Evolutionary conservation across 2,329 filamentous ascomycete genomes (phyloP), one percentile per base, ranked within the genome.

Genomic region (Penicillium aurantiogriseum): DNA sequence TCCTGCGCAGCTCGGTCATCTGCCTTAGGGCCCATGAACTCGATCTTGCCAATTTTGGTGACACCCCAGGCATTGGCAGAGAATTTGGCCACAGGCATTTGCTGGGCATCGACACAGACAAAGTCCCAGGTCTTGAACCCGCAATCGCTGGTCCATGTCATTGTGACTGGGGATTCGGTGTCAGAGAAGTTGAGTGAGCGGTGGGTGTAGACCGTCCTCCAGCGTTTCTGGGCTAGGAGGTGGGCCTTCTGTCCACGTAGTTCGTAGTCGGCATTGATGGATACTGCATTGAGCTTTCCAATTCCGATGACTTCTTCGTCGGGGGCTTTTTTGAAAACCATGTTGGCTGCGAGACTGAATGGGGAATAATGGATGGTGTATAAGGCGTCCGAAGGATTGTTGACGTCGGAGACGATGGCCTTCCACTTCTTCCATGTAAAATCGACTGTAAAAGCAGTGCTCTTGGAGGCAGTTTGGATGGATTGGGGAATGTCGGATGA

Each of bases 61-160:
- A 70, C 0, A 2, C 49, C 63, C 68, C 67, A 70, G 8, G 62
- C 25, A 25, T 67, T 67, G 9, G 62, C 60, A 15, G 62, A 58
- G 52, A 68, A 69, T 48, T 63, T 66, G 11, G 70, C 69, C 19
- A 73, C 61, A 17, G 71, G 67, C 42, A 64, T 56, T 50, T 69
- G 59, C 2, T 67, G 49, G 42, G 71, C 68, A 46, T 71, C 67
- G 4, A 67, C 52, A 40, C 68, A 71, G 43, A 73, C 47, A 58
- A 71, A 72, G 53, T 73, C 67, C 69, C 69, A 73, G 6, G 46
- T 66, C 53, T 66, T 71, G 40, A 70, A 65, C 11, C 62, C 59
- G 9, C 52, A 59, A 29, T 63, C 58, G 29, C 67, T 67, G 11
- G 62, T 65, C 71, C 71, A 73, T 25, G 59, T 70, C 65, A 73